A percentile compares a stretch with the other conserved stretches of the same genome.
Evolutionary conservation across 2,329 filamentous ascomycete genomes (phyloP).

Genomic region (Elsinoe australis): DNA sequence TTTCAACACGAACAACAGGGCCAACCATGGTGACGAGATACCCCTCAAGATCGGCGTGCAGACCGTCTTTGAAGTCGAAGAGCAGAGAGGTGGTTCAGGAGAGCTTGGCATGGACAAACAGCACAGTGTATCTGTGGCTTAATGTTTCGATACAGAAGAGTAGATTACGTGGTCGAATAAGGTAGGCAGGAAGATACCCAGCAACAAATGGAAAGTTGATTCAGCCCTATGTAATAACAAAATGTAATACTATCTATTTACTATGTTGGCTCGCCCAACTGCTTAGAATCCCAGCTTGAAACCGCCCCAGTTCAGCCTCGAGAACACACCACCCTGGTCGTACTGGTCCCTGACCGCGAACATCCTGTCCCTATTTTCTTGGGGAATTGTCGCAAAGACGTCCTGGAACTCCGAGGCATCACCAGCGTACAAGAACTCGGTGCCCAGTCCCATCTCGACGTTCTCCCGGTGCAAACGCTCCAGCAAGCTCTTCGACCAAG

Average conservation of each 20-base stretch:
- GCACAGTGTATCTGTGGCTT: no score
- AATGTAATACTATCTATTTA: no score
- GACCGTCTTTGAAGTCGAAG: not conserved
- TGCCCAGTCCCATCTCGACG: not conserved
- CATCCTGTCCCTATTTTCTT: slow-evolving; percentile 31
- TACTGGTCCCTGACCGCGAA: slow-evolving; percentile 32
- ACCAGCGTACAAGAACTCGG: slow-evolving; percentile 6
- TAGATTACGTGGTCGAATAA: no score
- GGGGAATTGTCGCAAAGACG: slow-evolving; percentile 37
- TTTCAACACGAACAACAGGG: not conserved
- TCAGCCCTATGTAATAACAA: no score
- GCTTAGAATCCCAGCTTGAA: slow-evolving; percentile 34
- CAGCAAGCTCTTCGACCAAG: not conserved
- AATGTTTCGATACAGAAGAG: no score
- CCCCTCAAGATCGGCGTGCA: slow-evolving; percentile 8
- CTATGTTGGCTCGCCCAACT: not conserved
- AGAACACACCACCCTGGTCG: slow-evolving; percentile 36
- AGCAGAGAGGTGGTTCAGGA: not conserved
- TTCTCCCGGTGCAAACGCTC: slow-evolving; percentile 9
- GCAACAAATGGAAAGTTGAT: no score
- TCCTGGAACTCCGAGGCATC: slow-evolving; percentile 31
- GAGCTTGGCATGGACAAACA: no score
- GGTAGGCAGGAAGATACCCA: no score
- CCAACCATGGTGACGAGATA: slow-evolving; percentile 3
- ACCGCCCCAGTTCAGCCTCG: slow-evolving; percentile 37